Conservation (phyloP, 106 monocot genomes). For the Allium sativum region DNA sequence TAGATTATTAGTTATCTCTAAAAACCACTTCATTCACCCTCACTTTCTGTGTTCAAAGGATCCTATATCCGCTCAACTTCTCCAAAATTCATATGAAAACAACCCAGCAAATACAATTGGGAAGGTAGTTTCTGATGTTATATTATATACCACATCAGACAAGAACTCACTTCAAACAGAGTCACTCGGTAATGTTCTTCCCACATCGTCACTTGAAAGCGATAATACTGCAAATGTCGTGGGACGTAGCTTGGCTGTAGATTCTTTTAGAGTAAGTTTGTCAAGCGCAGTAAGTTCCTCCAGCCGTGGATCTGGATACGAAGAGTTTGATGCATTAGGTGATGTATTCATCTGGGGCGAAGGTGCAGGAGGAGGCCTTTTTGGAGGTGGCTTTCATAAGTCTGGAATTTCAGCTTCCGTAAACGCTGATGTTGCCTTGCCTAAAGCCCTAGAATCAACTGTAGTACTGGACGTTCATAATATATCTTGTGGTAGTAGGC, state of each 20-base stretch:
- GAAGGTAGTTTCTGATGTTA: conserved; percentile 31
- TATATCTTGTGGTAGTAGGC: conserved; percentile 49
- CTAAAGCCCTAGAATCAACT: conserved; percentile 49
- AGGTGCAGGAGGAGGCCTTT: conserved; percentile 29
- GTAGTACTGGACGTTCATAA: conserved; percentile 37
- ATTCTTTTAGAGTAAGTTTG: conserved; percentile 36
- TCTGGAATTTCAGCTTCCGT: conserved; percentile 7
- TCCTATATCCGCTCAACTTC: conserved; percentile 10
- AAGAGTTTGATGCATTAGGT: conserved; percentile 49
- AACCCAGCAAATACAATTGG: conserved; percentile 17
- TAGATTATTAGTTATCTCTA: neutral
- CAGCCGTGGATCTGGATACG: conserved; percentile 43
- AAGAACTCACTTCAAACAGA: conserved; percentile 13
- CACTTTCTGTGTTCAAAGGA: conserved; percentile 11
- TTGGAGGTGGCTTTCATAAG: conserved; percentile 32
- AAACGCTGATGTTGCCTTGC: conserved; percentile 30
- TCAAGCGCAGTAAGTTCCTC: conserved; percentile 61
- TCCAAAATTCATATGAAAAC: conserved; percentile 15
- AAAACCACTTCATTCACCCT: neutral
- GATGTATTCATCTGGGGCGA: conserved; percentile 58
- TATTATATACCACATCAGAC: conserved; percentile 22
- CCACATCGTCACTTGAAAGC: conserved; percentile 13
- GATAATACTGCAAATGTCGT: conserved; percentile 12
- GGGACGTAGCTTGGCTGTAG: conserved; percentile 31
- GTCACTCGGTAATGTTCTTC: conserved; percentile 9